Base-by-base conservation (phyloP, 2,329 filamentous ascomycete species). In the Diaporthe vaccinii region DNA sequence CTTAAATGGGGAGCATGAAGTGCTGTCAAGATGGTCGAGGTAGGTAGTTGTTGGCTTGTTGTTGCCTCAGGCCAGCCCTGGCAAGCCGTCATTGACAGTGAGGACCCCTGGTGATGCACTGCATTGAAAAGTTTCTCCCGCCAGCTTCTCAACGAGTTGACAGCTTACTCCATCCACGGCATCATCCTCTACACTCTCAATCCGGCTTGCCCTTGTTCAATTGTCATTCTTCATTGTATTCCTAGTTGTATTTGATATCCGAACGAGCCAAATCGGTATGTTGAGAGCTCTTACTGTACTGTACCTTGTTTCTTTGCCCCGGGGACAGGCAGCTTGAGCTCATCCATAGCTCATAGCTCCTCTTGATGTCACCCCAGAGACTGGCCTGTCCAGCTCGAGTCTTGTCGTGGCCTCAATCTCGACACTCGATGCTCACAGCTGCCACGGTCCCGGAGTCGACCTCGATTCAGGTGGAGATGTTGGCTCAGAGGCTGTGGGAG, bases 61-160 rank as follows among this genome's bases (percentile, higher is more conserved):
- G n/a, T 51, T 55, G 74, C 70, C 70, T 73, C 41, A 69, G 74
- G 74, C 53, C 67, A 59, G 61, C 51, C 41, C 39, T n/a, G 55
- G 22, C 36, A 46, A 25, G 31, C 61, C n/a, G 68, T 62, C 57
- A 72, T 62, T 28, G 58, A 62, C 68, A 49, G 41, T 51, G 44
- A 51, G 44, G 44, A 67, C 62, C 75, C 73, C 75, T 75, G 68
- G 68, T 72, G 75, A 75, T 75, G 31, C 22, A 10, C 20, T 46
- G 46, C 39, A 58, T 57, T 69, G 68, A 76, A 75, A 76, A 75
- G 51, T 76, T 76, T 76, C 73, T 76, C 68, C 58, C 41, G 36
- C 58, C 58, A 49, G 71, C 68, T 39, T 31, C 53, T 53, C 34
- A 53, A 39, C 68, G 44, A 14, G 14, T 55, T 61, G 67, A 62